Percentiles rank a stretch among this genome's conserved stretches.
phyloP scores from a whole-genome alignment of 495 filamentous ascomycete species.

The Sporormia fimetaria region DNA sequence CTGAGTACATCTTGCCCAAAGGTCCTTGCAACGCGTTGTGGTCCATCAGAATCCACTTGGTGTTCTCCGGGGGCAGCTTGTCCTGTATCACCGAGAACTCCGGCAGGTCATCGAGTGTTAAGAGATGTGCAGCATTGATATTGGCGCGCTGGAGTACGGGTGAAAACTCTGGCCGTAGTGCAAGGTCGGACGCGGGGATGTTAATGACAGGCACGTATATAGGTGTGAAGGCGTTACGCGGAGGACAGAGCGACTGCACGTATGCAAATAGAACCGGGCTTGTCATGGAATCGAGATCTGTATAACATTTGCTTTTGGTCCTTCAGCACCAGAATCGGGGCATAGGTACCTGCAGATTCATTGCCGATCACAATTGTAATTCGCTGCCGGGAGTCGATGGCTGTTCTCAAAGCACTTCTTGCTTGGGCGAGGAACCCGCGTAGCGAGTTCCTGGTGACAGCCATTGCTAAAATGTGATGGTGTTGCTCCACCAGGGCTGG shows the following conservation, averaged over 20 bases:
- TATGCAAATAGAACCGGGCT: constrained; percentile 79
- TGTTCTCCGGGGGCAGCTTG: constrained; percentile 31
- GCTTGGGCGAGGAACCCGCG: constrained; percentile 27
- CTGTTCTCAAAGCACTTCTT: constrained; percentile 23
- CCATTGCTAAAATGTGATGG: constrained; percentile 7
- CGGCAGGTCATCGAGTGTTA: constrained; percentile 38
- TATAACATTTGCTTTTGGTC: constrained; percentile 1
- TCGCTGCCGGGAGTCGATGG: constrained; percentile 19
- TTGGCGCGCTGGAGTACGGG: constrained; percentile 36
- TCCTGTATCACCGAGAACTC: constrained; percentile 22
- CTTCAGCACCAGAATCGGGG: constrained; percentile 8
- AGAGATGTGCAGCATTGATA: constrained; percentile 31
- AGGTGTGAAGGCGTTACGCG: constrained; percentile 34
- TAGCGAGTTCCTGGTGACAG: constrained; percentile 26
- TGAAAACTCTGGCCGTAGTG: constrained; percentile 68
- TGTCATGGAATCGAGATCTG: constrained; percentile 87
- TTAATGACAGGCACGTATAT: constrained; percentile 76
- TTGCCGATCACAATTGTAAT: constrained; percentile 60
- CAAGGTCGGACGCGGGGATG: constrained; percentile 55
- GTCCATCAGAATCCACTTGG: constrained; percentile 65
- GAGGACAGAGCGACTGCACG: constrained; percentile 47
- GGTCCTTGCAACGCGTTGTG: constrained; percentile 67
- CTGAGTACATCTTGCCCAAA: constrained; percentile 35
- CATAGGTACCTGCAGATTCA: constrained; percentile 56
- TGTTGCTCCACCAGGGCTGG: not conserved